Percentiles rank a stretch among this genome's conserved stretches.
These are phyloP conservation scores for Tetragonia tetragonoides DNA, from an alignment of 148 eudicot species.

Conservation along the genomic window DNA sequence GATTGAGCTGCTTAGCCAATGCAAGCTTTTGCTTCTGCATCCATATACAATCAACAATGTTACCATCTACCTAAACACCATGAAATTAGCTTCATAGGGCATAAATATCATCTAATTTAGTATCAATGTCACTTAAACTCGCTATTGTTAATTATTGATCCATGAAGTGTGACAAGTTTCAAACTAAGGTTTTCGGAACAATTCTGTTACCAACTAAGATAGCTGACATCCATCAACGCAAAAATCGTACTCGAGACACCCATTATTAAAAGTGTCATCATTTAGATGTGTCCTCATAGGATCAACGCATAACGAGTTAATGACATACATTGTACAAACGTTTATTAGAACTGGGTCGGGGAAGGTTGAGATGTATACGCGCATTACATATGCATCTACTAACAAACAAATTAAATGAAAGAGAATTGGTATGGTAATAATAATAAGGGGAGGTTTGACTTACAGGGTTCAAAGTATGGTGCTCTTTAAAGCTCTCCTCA, in stretches of 20 bases:
- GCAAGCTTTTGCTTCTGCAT: slow-evolving; percentile 78
- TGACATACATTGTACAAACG: no score
- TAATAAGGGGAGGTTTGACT: slow-evolving; percentile 22
- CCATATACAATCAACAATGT: not conserved
- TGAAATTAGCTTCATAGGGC: not conserved
- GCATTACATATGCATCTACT: no score
- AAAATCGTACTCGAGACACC: no score
- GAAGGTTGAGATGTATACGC: no score
- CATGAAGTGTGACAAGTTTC: no score
- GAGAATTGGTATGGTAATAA: not conserved
- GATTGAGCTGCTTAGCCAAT: slow-evolving; percentile 71
- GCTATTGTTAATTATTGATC: no score
- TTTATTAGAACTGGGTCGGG: no score
- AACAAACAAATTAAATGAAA: not conserved
- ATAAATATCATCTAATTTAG: not conserved
- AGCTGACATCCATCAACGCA: no score
- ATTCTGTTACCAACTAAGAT: not conserved
- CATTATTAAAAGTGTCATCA: no score
- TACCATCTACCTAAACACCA: not conserved
- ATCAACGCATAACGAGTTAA: no score
- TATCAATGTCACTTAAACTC: not conserved
- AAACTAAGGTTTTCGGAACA: no score
- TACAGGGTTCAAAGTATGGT: slow-evolving; percentile 76
- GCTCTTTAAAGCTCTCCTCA: slow-evolving; percentile 77
- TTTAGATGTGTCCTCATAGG: no score